These are phyloP conservation scores for Ensete ventricosum DNA, from an alignment of 176 grass and related monocot genomes.

Conservation along the genomic window DNA sequence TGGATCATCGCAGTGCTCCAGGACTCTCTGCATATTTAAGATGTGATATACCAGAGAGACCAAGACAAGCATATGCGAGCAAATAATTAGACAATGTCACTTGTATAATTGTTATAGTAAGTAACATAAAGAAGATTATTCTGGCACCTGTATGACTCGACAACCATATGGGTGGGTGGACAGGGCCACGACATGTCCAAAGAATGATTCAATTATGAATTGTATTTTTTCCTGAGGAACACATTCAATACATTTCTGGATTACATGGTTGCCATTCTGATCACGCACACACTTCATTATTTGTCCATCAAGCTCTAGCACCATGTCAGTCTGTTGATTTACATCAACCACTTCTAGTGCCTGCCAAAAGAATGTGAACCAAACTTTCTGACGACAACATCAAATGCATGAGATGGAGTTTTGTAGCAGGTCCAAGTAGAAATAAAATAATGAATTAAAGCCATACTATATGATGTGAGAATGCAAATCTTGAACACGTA, in stretches of 20 bases:
- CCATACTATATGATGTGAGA: background rate
- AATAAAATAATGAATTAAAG: background rate
- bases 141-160: conserved; percentile 82
- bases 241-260: conserved; percentile 97
- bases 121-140: conserved; percentile 1
- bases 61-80: background rate
- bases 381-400: background rate
- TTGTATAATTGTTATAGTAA: background rate
- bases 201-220: conserved; percentile 86
- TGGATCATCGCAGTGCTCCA: conserved; percentile 80
- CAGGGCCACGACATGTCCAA: conserved; percentile 72
- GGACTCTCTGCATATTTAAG: conserved; percentile 53
- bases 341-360: conserved; percentile 83
- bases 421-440: background rate
- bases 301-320: conserved; percentile 67
- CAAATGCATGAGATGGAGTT: background rate
- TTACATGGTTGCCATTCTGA: conserved; percentile 97
- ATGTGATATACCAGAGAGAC: background rate
- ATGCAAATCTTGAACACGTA: too few relatives aligned
- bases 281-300: conserved; percentile 83
- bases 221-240: conserved; percentile 69
- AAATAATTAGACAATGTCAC: background rate
- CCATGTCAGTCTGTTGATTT: conserved; percentile 77
- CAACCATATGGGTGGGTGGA: conserved; percentile 98
- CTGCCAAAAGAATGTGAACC: conserved; percentile 28